Percentiles rank a stretch among this genome's conserved stretches.
Conservation (phyloP, 2,329 filamentous ascomycete genomes). For the Penicillium sp. region DNA sequence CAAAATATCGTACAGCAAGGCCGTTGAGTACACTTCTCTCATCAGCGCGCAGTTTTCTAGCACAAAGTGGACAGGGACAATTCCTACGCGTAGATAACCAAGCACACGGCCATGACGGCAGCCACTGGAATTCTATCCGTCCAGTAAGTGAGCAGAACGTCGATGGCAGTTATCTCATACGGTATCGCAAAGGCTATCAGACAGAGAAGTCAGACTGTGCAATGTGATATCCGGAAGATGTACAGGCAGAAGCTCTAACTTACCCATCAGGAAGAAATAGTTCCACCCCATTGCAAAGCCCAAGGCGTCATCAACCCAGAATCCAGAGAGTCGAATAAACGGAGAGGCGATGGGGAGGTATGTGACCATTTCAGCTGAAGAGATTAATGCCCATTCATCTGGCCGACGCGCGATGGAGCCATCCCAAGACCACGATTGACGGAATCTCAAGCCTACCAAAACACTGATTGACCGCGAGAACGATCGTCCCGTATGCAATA, state of each 20-base stretch:
- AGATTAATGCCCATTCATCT: too few species aligned
- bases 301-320: conserved; percentile 32
- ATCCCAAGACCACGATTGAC: not conserved
- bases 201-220: too few species aligned
- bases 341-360: conserved; percentile 31
- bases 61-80: too few species aligned
- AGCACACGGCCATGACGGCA: conserved; percentile 39
- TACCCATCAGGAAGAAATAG: conserved; percentile 21
- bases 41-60: too few species aligned
- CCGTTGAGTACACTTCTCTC: too few species aligned
- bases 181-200: not conserved
- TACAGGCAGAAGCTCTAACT: too few species aligned
- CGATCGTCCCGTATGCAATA: conserved; percentile 25
- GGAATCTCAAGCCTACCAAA: conserved; percentile 16
- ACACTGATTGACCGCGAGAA: conserved; percentile 35
- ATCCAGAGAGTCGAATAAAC: conserved; percentile 26
- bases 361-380: conserved; percentile 31
- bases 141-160: conserved; percentile 15
- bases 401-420: too few species aligned
- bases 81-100: too few species aligned
- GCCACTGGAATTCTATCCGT: conserved; percentile 24
- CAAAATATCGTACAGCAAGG: conserved; percentile 45
- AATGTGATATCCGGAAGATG: too few species aligned
- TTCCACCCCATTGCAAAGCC: conserved; percentile 34
- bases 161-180: conserved; percentile 11